phyloP scores from a whole-genome alignment of 2,329 filamentous ascomycete species.

The Fusarium incarnatum region DNA sequence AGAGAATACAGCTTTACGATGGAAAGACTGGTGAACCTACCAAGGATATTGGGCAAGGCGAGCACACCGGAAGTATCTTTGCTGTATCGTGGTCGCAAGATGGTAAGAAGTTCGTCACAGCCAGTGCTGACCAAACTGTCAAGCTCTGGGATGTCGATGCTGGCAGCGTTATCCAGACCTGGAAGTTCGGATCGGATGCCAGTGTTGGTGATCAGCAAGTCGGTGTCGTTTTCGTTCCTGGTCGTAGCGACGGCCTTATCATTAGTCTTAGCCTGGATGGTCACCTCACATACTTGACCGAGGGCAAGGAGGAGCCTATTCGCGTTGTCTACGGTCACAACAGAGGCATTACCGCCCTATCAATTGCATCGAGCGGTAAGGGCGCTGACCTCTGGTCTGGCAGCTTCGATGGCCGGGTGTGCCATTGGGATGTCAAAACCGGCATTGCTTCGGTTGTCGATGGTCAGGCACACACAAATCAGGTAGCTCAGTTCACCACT shows the following conservation, averaged over 20 bases:
- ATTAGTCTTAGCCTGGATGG: conserved; percentile 91
- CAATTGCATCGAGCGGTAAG: conserved; percentile 59
- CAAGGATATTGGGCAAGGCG: conserved; percentile 80
- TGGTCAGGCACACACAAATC: conserved; percentile 86
- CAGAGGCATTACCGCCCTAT: conserved; percentile 86
- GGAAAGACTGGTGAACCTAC: conserved; percentile 92
- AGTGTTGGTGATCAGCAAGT: conserved; percentile 90
- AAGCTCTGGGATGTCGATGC: conserved; percentile 92
- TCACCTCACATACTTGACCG: conserved; percentile 87
- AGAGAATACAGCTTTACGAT: conserved; percentile 92
- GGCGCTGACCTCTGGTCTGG: conserved; percentile 83
- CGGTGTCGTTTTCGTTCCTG: conserved; percentile 89
- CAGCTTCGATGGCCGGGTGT: conserved; percentile 89
- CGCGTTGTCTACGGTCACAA: conserved; percentile 87
- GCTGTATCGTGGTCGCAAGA: conserved; percentile 90
- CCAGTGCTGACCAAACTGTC: conserved; percentile 93
- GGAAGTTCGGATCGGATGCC: conserved; percentile 84
- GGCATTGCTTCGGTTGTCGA: conserved; percentile 79
- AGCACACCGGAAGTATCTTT: conserved; percentile 93
- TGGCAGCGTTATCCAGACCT: conserved; percentile 81
- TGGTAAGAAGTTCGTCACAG: conserved; percentile 87
- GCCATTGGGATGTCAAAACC: conserved; percentile 81
- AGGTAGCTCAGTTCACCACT: conserved; percentile 80
- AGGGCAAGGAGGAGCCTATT: conserved; percentile 75
- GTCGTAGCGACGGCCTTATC: conserved; percentile 84